Base-by-base conservation (phyloP, 768 basidiomycete genomes). In the Antrodiella citrinella region DNA sequence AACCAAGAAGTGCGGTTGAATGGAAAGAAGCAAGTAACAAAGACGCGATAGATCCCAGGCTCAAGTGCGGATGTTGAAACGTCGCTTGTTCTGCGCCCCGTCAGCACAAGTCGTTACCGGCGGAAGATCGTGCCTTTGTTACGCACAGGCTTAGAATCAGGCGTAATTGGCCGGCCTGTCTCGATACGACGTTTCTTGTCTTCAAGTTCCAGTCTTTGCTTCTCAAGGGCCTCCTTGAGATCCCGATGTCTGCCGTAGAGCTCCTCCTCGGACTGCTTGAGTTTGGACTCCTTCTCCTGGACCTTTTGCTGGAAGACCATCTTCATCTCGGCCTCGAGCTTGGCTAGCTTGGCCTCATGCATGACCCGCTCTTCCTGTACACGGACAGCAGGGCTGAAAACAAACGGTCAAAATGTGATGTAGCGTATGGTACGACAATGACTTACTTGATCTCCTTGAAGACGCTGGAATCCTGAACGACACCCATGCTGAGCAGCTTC, bases 301-400 rank as follows among this genome's bases (percentile, higher is more conserved):
- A 99, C 96, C 69, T 99, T 99, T 71, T 98, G 96, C 66, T 94
- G 93, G 92, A 99, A 99, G 60, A 99, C 96, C 91, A 95, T 92
- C 82, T 97, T 98, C 96, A 99, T 99, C 77, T 98, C 96, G 50
- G 93, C 89, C 73, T 99, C 96, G 86, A 97, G 97, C 83, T 99
- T 99, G 50, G 91, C 81, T 49, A 99, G 81, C 69, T 98, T 98
- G 58, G 90, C 88, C 71, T 99, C 95, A 71, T 99, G 95, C 63
- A 97, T 69, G 47, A 91, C 76, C 50, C 96, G 89, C 65, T 99
- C 96, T 65, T 99, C 96, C 56, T 94, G 92, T 72, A 91, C 80
- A 69, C 92, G 87, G 52, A 88, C 90, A 45, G 94, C 94, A 54
- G 96, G 96, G 71, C 95, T 98, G 59, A 2, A 51, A 48, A 43